phyloP scores from a whole-genome alignment of 331 rosid genomes.

The Malus hybrid region DNA sequence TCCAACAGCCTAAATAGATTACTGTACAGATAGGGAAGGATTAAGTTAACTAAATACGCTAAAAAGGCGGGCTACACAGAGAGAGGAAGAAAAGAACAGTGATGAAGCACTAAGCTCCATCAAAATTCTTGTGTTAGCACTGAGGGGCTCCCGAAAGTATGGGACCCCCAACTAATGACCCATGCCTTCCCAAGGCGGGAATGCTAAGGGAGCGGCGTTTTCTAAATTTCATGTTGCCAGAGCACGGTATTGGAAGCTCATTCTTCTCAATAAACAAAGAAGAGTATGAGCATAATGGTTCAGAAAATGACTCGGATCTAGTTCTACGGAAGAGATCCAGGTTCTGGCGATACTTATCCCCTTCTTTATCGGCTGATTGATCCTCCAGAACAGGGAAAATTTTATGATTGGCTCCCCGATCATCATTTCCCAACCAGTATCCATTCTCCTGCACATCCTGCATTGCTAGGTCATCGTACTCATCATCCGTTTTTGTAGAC shows the following conservation, averaged over 20 bases:
- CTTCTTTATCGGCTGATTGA: constrained; percentile 13
- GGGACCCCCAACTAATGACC: constrained; percentile 47
- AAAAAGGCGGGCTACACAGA: neutral
- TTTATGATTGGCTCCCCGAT: constrained; percentile 22
- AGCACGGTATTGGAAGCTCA: constrained; percentile 25
- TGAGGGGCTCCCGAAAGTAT: constrained; percentile 71
- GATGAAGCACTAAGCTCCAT: neutral
- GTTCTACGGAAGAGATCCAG: constrained; percentile 46
- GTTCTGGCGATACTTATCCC: constrained; percentile 36
- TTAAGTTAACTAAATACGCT: neutral
- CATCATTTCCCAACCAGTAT: constrained; percentile 45
- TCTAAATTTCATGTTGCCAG: constrained; percentile 43
- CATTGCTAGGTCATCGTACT: constrained; percentile 96
- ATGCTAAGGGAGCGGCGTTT: constrained; percentile 74
- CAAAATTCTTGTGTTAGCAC: constrained; percentile 32
- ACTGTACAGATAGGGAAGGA: neutral
- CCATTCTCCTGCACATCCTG: constrained; percentile 52
- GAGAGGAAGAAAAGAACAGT: neutral
- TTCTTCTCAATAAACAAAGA: constrained; percentile 39
- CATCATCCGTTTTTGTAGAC: constrained; percentile 94
- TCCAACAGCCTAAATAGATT: neutral
- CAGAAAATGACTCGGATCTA: constrained; percentile 45
- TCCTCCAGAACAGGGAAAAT: constrained; percentile 13
- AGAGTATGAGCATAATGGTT: constrained; percentile 37
- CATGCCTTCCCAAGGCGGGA: constrained; percentile 62